Conservation (phyloP, 345 rosid species). For the Diplotaxis tenuifolia region DNA sequence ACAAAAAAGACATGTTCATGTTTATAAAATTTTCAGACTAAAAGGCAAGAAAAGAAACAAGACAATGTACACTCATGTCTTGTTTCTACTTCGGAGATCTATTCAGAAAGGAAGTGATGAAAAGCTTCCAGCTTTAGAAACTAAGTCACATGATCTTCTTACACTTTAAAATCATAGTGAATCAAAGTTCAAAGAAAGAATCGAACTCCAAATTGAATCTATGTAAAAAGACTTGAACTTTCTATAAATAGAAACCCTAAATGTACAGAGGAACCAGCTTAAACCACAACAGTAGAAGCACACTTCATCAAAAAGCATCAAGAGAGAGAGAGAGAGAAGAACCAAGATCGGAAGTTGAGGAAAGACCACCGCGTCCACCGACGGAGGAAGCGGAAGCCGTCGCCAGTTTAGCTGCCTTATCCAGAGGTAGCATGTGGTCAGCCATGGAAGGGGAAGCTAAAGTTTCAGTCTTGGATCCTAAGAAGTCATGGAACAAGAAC, state of each 20-base stretch:
- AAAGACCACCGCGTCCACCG: conserved; percentile 60
- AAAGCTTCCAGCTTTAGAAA: conserved; percentile 11
- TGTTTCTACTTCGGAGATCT: neutral
- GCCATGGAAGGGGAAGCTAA: conserved; percentile 42
- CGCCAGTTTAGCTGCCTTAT: conserved; percentile 31
- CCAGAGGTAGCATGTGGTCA: conserved; percentile 36
- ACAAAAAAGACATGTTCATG: neutral
- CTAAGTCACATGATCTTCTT: conserved; percentile 16
- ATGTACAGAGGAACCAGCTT: conserved; percentile 4
- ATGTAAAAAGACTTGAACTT: conserved; percentile 6
- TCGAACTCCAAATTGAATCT: conserved; percentile 14
- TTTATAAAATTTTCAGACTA: no score
- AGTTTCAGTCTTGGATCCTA: conserved; percentile 59
- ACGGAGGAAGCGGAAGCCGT: conserved; percentile 56
- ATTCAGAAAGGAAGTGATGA: neutral
- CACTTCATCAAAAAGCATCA: neutral
- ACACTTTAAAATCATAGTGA: neutral
- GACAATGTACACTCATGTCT: conserved; percentile 9
- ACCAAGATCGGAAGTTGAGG: conserved; percentile 84
- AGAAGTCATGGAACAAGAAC: conserved; percentile 83
- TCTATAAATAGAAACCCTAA: conserved; percentile 16
- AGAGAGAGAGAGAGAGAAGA: conserved; percentile 38
- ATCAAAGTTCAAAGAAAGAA: neutral
- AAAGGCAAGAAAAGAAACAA: neutral
- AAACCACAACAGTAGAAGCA: neutral